Evolutionary conservation across 2,329 filamentous ascomycete species (phyloP), one percentile per base, ranked within the genome.

Genomic region (Paecilomyces fulvus): DNA sequence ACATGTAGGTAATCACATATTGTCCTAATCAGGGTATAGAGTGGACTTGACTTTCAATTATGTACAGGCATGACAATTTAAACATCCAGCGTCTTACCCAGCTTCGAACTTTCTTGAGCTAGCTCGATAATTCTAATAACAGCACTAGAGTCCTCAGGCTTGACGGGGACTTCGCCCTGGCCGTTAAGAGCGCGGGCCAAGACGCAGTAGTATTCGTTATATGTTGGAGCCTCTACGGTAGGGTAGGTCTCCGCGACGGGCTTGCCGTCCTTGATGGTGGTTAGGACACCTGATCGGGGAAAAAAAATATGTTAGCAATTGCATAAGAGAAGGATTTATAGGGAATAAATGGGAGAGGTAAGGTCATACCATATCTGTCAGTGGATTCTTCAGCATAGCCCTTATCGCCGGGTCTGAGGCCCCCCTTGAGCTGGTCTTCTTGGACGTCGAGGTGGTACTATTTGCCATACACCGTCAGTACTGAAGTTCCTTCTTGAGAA

Each of bases 341-440:
- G 33, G 33, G n/a, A 3, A 37, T 7, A 37, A 7, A 37, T 37
- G 4, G n/a, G 14, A n/a, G 30, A 8, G n/a, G 3, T 48, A 23
- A 20, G 9, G 17, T 51, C 57, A 68, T 80, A 60, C 86, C 85
- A 55, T 83, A 80, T 61, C 79, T 77, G 43, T 81, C 76, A 53
- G 77, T 74, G 9, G 78, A 75, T 64, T 92, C 89, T 43, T 80
- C 69, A 1, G 86, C 89, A 65, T 89, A 92, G 3, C 75, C 80
- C 3, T 77, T 68, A 56, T 89, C 84, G 0, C 79, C 78, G 6
- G 84, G 83, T 68, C 78, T 80, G 62, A 82, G 71, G 8, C 88
- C 88, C 1, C 74, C 77, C 69, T 82, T 82, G 54, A 92, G 79
- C 70, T 90, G 87, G 56, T 85, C 83, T 74, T 94, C 89, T 71